Conservation (phyloP, 805 yeast species). For the Kodamaea nitidulidarum region DNA sequence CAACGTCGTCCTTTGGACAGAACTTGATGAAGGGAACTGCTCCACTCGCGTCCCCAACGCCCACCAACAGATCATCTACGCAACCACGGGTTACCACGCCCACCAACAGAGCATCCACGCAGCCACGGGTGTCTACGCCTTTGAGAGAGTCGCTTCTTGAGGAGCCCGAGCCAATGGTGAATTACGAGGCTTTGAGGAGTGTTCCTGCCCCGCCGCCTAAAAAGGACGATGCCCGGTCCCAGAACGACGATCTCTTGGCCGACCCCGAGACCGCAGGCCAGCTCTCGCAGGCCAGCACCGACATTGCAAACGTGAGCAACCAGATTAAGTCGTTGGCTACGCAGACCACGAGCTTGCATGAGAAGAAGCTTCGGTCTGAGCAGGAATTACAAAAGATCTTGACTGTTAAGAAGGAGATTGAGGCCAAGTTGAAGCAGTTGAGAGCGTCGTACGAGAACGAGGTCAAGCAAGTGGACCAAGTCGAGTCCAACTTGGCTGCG, state of each 20-base stretch:
- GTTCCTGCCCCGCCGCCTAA: conserved; percentile 43
- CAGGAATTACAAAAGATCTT: conserved; percentile 69
- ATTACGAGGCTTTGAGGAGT: conserved; percentile 49
- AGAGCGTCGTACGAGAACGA: conserved; percentile 75
- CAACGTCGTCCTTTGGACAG: conserved; percentile 85
- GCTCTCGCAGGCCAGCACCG: conserved; percentile 75
- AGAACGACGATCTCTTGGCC: conserved; percentile 52
- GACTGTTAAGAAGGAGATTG: conserved; percentile 65
- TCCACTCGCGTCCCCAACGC: conserved; percentile 3
- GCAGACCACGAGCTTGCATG: conserved; percentile 69
- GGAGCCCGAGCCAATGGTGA: conserved; percentile 21
- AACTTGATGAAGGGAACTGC: conserved; percentile 38
- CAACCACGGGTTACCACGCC: no score
- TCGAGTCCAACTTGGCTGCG: conserved; percentile 56
- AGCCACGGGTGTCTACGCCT: conserved; percentile 3
- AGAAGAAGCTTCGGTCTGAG: conserved; percentile 69
- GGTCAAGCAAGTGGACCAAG: conserved; percentile 67
- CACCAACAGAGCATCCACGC: conserved; percentile 17
- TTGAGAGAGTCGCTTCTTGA: conserved; percentile 1
- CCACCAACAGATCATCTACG: conserved; percentile 28
- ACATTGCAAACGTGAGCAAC: conserved; percentile 79
- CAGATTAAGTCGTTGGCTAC: conserved; percentile 75
- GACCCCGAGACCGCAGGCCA: conserved; percentile 62
- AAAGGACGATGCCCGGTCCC: conserved; percentile 11
- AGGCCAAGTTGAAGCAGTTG: conserved; percentile 61